Evolutionary conservation across 108 stramenopile species (phyloP), one percentile per base, ranked within the genome.

Genomic region (Aureococcus anophagefferens): DNA sequence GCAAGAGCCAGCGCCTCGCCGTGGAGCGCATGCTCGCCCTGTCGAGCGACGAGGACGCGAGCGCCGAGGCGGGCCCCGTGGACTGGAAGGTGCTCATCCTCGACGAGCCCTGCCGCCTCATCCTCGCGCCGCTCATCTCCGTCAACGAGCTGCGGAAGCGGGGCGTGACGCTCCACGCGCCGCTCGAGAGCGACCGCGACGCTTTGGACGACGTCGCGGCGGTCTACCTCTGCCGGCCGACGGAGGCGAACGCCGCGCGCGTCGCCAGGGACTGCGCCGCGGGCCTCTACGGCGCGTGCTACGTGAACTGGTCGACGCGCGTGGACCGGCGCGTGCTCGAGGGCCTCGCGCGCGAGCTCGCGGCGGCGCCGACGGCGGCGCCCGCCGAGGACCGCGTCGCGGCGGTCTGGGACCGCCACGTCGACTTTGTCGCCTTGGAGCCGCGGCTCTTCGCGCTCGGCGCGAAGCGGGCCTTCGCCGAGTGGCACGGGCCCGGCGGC

Each of bases 41-140:
- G 15, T 30, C 59, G 62, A 14, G 5, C 9, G 67, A 68, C 25
- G 67, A 68, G 5, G 40, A 45, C 18, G 30, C 67, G 28, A 11
- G 4, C 30, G 67, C 30, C 44, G 31, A 32, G 30, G 32, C 32
- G 33, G 66, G 11, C 65, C 40, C 44, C 85, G 88, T 88, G 72
- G 88, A 94, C 72, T 99, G 96, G 96, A 99, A 97, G 83, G 91
- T 97, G 46, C 81, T 99, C 63, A 93, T 99, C 71, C 97, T 97
- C 80, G 98, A 99, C 84, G 75, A 77, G 18, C 84, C 86, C 70
- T 92, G 93, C 72, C 89, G 95, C 35, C 88, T 91, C 68, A 93
- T 99, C 72, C 94, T 99, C 76, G 94, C 93, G 7, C 96, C 98
- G 11, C 84, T 99, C 14, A 76, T 97, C 18, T 88, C 87, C 67